Conservation (phyloP, 352 stramenopile species). For the Phytophthora idaei region DNA sequence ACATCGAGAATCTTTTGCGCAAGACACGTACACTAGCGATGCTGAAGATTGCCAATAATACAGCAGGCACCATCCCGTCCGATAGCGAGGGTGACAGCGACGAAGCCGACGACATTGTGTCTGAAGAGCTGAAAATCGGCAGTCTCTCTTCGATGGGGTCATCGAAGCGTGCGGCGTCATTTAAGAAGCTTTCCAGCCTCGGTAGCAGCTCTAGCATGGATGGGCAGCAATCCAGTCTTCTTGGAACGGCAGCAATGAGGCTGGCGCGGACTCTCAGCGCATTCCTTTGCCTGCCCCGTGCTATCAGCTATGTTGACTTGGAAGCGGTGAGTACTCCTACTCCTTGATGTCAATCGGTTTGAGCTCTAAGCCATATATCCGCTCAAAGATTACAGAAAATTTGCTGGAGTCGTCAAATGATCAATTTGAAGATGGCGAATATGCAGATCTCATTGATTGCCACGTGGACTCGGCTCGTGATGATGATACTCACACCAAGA, state of each 20-base stretch:
- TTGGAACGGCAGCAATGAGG: conserved; percentile 46
- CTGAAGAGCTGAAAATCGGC: conserved; percentile 29
- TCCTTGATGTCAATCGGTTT: background rate
- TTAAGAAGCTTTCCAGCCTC: conserved; percentile 35
- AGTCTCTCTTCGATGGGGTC: conserved; percentile 17
- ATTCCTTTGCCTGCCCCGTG: conserved; percentile 68
- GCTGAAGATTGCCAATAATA: conserved; percentile 79
- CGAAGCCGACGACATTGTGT: conserved; percentile 44
- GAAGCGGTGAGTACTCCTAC: conserved; percentile 45
- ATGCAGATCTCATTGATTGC: conserved; percentile 68
- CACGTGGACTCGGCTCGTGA: conserved; percentile 68
- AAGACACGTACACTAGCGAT: conserved; percentile 71
- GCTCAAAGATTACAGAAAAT: conserved; percentile 68
- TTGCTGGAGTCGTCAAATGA: conserved; percentile 65
- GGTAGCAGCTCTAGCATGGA: conserved; percentile 41
- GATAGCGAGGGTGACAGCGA: conserved; percentile 52
- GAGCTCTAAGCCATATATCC: background rate
- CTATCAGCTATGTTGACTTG: conserved; percentile 76
- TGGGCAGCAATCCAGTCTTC: conserved; percentile 22
- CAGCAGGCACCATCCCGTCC: conserved; percentile 57
- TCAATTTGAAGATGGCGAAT: conserved; percentile 60
- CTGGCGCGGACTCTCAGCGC: conserved; percentile 68
- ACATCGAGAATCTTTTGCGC: conserved; percentile 70
- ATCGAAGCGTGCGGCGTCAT: conserved; percentile 20
- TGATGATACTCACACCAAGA: conserved; percentile 24